Evolutionary conservation across 2,329 filamentous ascomycete genomes (phyloP).

Genomic region (Exserohilum turcica): DNA sequence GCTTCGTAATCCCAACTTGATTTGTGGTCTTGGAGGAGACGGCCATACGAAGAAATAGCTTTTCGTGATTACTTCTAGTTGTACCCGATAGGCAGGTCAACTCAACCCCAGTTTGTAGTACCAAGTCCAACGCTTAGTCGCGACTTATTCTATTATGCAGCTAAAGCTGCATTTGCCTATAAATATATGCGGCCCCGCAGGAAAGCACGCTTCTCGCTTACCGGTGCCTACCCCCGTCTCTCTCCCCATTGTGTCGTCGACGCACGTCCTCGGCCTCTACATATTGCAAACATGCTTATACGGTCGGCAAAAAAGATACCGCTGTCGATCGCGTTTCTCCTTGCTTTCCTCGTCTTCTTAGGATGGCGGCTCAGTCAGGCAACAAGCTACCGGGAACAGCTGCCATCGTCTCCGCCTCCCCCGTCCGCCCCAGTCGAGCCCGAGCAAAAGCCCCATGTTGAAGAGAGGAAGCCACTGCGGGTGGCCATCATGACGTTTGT

Average conservation of each 20-base stretch:
- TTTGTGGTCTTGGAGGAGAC: too few species aligned
- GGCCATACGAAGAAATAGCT: too few species aligned
- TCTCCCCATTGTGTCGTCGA: neutral
- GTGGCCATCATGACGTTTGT: conserved; percentile 47
- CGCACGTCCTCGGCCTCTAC: neutral
- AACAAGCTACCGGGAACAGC: conserved; percentile 19
- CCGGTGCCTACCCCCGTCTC: too few species aligned
- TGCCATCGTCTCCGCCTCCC: conserved; percentile 15
- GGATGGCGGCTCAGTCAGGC: conserved; percentile 39
- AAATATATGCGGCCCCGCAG: too few species aligned
- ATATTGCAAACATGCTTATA: conserved; percentile 30
- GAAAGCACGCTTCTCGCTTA: too few species aligned
- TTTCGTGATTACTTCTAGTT: too few species aligned
- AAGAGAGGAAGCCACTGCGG: conserved; percentile 24
- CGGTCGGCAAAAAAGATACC: conserved; percentile 29
- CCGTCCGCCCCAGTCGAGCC: conserved; percentile 1
- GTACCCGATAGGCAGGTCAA: too few species aligned
- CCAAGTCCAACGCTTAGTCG: too few species aligned
- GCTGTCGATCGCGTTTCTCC: conserved; percentile 30
- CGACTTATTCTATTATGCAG: too few species aligned
- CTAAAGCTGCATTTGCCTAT: too few species aligned
- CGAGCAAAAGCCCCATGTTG: conserved; percentile 3
- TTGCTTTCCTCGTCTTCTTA: conserved; percentile 38
- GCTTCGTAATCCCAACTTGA: too few species aligned
- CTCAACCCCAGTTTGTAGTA: too few species aligned